Evolutionary conservation across 2,329 filamentous ascomycete species (phyloP).

Genomic region (Lachnellula subtilissima): DNA sequence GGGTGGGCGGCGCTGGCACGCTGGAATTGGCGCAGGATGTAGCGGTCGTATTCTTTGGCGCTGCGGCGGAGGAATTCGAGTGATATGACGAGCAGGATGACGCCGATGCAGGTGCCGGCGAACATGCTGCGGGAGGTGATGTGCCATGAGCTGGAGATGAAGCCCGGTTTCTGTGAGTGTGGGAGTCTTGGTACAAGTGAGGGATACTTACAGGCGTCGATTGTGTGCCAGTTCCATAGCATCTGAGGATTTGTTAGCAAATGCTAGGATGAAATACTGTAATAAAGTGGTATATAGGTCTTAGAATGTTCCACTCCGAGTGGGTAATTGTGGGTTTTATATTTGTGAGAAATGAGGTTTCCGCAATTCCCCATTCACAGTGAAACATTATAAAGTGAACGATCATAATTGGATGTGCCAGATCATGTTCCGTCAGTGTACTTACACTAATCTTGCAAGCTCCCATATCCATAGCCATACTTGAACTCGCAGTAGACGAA

Average conservation of each 20-base stretch:
- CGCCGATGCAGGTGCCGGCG: slow-evolving; percentile 73
- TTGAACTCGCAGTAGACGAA: not conserved
- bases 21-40: slow-evolving; percentile 52
- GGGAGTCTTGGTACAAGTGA: not conserved
- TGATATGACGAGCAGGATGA: slow-evolving; percentile 65
- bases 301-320: too few species aligned
- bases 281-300: not conserved
- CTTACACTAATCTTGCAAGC: slow-evolving; percentile 9
- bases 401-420: too few species aligned
- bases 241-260: slow-evolving; percentile 45
- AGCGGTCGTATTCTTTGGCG: slow-evolving; percentile 68
- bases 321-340: too few species aligned
- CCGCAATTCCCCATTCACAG: not conserved
- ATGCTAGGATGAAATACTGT: not conserved
- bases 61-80: slow-evolving; percentile 69
- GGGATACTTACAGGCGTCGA: slow-evolving; percentile 53
- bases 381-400: not conserved
- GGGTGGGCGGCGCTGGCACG: slow-evolving; percentile 28
- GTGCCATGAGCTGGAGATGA: slow-evolving; percentile 66
- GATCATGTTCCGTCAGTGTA: not conserved
- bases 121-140: slow-evolving; percentile 67
- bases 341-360: too few species aligned
- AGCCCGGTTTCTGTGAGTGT: slow-evolving; percentile 34
- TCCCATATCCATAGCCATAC: slow-evolving; percentile 13
- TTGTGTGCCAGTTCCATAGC: slow-evolving; percentile 75